Percentiles rank a stretch among this genome's conserved stretches.
phyloP scores from a whole-genome alignment of 192 early-diverging fungal genomes.

The Coemansia guatemalensis region DNA sequence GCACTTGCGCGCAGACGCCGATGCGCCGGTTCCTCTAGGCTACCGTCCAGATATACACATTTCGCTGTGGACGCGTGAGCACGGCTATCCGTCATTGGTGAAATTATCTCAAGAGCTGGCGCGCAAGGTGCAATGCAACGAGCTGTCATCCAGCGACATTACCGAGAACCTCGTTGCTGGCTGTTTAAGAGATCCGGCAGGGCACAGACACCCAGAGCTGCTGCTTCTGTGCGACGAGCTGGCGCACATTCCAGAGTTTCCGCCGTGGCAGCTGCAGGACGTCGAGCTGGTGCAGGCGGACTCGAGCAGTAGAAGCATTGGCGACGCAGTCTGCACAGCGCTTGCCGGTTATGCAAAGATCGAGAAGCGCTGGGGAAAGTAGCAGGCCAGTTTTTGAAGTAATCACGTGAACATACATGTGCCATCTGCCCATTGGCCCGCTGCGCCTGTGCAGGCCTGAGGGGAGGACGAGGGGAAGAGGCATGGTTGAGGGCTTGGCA shows the following conservation, averaged over 20 bases:
- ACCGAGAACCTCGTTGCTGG: conserved; percentile 19
- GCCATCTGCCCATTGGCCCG: not conserved
- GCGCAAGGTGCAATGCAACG: conserved; percentile 10
- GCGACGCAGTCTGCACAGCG: conserved; percentile 24
- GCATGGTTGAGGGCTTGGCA: conserved; percentile 1
- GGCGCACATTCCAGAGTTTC: conserved; percentile 43
- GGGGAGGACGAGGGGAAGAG: not conserved
- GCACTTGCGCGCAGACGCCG: conserved; percentile 8
- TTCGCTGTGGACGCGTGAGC: conserved; percentile 42
- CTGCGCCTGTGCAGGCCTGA: not conserved
- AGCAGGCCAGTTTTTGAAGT: not conserved
- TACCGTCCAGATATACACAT: conserved; percentile 18
- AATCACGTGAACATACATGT: not conserved
- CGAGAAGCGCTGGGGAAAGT: conserved; percentile 49
- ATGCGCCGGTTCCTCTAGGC: not conserved
- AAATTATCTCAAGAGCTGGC: conserved; percentile 22
- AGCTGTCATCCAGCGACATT: conserved; percentile 12
- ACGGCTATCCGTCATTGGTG: conserved; percentile 37
- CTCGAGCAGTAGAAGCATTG: conserved; percentile 21
- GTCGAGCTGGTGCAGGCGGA: conserved; percentile 40
- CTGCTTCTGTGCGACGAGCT: conserved; percentile 39
- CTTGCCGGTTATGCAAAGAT: conserved; percentile 41
- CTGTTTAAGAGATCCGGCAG: conserved; percentile 21
- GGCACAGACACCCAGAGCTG: conserved; percentile 36
- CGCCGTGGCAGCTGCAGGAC: conserved; percentile 52